Conservation (phyloP, 805 yeast species). For the Hanseniaspora pseudoguilliermondii region DNA sequence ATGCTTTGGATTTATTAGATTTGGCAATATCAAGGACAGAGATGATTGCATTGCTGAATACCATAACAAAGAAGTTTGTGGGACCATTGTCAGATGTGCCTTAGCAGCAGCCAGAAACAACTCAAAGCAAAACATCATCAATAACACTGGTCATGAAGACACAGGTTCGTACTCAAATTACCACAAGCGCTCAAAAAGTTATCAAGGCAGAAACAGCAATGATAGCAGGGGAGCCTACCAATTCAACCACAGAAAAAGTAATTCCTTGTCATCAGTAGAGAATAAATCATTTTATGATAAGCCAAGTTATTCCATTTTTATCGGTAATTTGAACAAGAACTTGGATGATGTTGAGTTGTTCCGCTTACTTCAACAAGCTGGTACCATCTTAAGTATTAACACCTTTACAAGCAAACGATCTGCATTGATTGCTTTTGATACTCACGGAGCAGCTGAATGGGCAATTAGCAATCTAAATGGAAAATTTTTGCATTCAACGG, state of each 20-base stretch:
- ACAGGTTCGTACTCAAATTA: neutral
- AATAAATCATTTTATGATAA: slow-evolving; percentile 20
- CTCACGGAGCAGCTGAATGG: slow-evolving; percentile 59
- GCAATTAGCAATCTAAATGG: slow-evolving; percentile 75
- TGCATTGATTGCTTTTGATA: slow-evolving; percentile 61
- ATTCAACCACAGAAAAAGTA: slow-evolving; percentile 6
- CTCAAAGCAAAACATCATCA: slow-evolving; percentile 14
- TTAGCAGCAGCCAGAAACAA: slow-evolving; percentile 54
- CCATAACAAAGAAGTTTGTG: slow-evolving; percentile 74
- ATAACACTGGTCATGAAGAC: neutral
- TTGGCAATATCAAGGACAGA: slow-evolving; percentile 57
- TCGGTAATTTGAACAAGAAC: slow-evolving; percentile 60
- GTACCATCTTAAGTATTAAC: slow-evolving; percentile 54
- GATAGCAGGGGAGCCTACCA: neutral
- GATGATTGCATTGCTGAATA: slow-evolving; percentile 55
- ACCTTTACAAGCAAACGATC: slow-evolving; percentile 72
- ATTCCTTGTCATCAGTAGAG: neutral
- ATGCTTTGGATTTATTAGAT: slow-evolving; percentile 72
- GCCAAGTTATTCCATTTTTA: slow-evolving; percentile 39
- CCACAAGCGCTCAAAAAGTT: slow-evolving; percentile 13
- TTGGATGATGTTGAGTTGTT: slow-evolving; percentile 49
- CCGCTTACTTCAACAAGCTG: slow-evolving; percentile 58
- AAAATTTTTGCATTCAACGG: slow-evolving; percentile 55
- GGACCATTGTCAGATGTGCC: slow-evolving; percentile 64
- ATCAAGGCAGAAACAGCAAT: neutral